phyloP scores from a whole-genome alignment of 164 flowering plant species.

The Dillenia turbinata region DNA sequence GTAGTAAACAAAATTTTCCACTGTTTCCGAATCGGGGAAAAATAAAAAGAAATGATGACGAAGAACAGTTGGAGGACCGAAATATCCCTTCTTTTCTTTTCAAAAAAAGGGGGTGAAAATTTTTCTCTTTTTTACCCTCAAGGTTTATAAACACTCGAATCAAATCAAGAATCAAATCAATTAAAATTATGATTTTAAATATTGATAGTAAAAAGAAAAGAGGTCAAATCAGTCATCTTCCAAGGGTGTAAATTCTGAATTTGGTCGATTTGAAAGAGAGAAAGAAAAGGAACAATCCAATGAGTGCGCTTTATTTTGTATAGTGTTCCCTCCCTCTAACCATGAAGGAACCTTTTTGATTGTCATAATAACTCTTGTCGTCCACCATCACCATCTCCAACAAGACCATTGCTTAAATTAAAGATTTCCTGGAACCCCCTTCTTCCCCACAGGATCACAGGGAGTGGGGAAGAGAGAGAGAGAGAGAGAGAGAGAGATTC shows the following conservation, averaged over 20 bases:
- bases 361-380: constrained; percentile 28
- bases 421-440: constrained; percentile 17
- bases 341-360: constrained; percentile 16
- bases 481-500: constrained; percentile 7
- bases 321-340: constrained; percentile 45
- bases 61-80: no score
- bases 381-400: constrained; percentile 21
- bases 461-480: background rate
- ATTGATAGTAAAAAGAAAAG: no score
- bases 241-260: background rate
- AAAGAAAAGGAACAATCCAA: constrained; percentile 13
- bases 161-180: no score
- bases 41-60: no score
- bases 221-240: background rate
- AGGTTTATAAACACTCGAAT: no score
- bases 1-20: no score
- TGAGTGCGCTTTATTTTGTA: constrained; percentile 51
- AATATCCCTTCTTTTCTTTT: no score
- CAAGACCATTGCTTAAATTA: background rate
- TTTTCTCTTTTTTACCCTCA: no score
- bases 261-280: background rate
- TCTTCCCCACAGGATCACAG: constrained; percentile 18
- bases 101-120: no score
- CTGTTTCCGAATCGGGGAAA: no score
- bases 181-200: no score